These are phyloP conservation scores for Blastobotrys robertii DNA, from an alignment of 805 yeast species.

Conservation along the genomic window DNA sequence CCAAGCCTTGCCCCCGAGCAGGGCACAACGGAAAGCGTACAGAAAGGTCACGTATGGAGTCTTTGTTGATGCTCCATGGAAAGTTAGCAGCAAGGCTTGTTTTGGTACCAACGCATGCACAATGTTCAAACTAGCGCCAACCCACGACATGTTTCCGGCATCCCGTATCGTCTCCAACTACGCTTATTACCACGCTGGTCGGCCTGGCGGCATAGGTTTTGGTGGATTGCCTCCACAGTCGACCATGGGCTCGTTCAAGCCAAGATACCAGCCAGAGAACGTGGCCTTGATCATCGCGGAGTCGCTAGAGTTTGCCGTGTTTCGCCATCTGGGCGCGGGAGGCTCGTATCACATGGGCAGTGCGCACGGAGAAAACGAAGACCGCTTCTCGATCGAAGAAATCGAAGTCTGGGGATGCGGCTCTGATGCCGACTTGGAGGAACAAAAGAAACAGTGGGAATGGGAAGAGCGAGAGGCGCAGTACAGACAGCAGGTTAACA, in stretches of 20 bases:
- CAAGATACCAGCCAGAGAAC: conserved; percentile 48
- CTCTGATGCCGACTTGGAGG: conserved; percentile 61
- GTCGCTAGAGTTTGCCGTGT: conserved; percentile 69
- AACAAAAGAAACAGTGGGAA: conserved; percentile 71
- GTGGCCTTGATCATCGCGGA: conserved; percentile 73
- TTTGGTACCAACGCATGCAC: conserved; percentile 55
- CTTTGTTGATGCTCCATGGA: conserved; percentile 67
- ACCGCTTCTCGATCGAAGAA: conserved; percentile 59
- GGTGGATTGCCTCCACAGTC: conserved; percentile 59
- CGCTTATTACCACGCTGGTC: conserved; percentile 41
- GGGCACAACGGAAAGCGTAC: conserved; percentile 8
- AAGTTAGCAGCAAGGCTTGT: conserved; percentile 51
- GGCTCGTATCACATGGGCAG: conserved; percentile 34
- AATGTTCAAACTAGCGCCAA: conserved; percentile 62
- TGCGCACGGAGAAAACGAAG: conserved; percentile 42
- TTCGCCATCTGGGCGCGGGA: conserved; percentile 57
- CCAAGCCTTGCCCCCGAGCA: conserved; percentile 19
- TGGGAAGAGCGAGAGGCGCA: conserved; percentile 88
- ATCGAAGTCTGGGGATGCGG: conserved; percentile 94
- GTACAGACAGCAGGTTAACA: conserved; percentile 62
- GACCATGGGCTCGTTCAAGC: conserved; percentile 9
- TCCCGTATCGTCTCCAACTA: conserved; percentile 25
- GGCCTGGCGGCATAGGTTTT: conserved; percentile 79
- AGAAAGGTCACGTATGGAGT: conserved; percentile 53
- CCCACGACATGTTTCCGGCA: conserved; percentile 44